Evolutionary conservation across 1,284 basidiomycete genomes (phyloP), one percentile per base, ranked within the genome.

Genomic region (Microbotryum lychnidis-dioicae): DNA sequence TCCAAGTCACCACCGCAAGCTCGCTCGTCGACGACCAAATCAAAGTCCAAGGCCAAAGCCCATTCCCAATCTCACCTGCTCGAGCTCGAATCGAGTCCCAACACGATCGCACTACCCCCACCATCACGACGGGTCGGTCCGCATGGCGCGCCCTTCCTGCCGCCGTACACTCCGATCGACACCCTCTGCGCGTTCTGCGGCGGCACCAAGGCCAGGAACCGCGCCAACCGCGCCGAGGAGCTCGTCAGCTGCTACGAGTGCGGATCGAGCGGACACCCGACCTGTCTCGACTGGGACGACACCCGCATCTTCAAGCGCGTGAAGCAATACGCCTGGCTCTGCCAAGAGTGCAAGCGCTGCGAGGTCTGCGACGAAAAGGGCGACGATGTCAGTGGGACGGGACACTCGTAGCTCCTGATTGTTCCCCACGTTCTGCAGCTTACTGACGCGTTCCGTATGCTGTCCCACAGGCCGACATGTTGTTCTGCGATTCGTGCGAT

Each of bases 401-500:
- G 9, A 49, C 42, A 20, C 54, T 49, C 21, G 20, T n/a, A 23
- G 16, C 50, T 46, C 23, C 8, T 50, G 21, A 21, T 31, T 49
- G 27, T 55, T 42, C n/a, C 4, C 33, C 18, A 21, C 48, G 4
- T 23, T 9, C 31, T 23, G 20, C 42, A 25, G 31, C 46, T 33
- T 16, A 21, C 53, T 21, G 18, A 49, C 44, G 33, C 4, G 56
- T 42, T 46, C 50, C 50, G 46, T 58, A 2, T 9, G 31, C 10
- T 31, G 31, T n/a, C 8, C 51, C 52, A 64, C 74, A 94, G 90
- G 84, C 81, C 60, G 81, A 83, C 61, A 85, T 97, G 70, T 77
- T 97, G 66, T 89, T 97, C 70, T 98, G 94, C 75, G 94, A 97
- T 78, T 83, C 80, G 56, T 98, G 94, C 75, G 94, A 98, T 79